Base-by-base conservation (phyloP, 2,329 filamentous ascomycete genomes). In the Domatiomyces catenatus region DNA sequence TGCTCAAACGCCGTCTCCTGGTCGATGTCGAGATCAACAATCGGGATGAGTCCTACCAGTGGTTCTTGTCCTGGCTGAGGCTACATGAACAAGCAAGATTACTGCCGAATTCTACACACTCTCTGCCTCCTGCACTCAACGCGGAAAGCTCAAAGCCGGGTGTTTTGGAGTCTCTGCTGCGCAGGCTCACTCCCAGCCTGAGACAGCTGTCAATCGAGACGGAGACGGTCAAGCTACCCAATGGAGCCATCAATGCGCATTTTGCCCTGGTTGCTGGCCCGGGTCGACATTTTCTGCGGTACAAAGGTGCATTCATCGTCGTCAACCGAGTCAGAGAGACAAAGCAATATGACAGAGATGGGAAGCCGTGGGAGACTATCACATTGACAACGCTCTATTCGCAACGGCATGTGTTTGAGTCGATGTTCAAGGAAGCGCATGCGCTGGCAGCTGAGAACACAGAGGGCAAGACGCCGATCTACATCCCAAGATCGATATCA, bases 21-120 rank as follows among this genome's bases (percentile, higher is more conserved):
- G 86, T 96, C 60, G 88, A 95, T 61, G 81, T 98, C 61, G 92
- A 98, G 68, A 94, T 98, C 67, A 90, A 86, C 66, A 85, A 87
- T 63, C 86, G 90, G 61, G 92, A 98, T 68, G 81, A 87, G 44
- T 89, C 90, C 1, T 98, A 96, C 65, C 81, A 81, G 42, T 96
- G 89, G 90, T 80, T 98, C 43, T 75, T 98, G 8, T 83, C 89
- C 57, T 98, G 92, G 89, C 84, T 98, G 65, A 89, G 88, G 5
- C 77, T 86, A 50, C 86, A 87, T 57, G 86, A 88, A 48, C 75
- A 80, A 50, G 62, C 71, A 61, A 59, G 85, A 74, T 54, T 83
- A 75, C 62, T 68, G 8, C 48, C 44, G 15, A 12, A 60, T 52
- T 4, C 61, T 72, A 76, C 58, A 74, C 79, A 58, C 44, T 15